These are phyloP conservation scores for Cryphonectria japonica DNA, from an alignment of 2,329 filamentous ascomycete species.

Conservation along the genomic window DNA sequence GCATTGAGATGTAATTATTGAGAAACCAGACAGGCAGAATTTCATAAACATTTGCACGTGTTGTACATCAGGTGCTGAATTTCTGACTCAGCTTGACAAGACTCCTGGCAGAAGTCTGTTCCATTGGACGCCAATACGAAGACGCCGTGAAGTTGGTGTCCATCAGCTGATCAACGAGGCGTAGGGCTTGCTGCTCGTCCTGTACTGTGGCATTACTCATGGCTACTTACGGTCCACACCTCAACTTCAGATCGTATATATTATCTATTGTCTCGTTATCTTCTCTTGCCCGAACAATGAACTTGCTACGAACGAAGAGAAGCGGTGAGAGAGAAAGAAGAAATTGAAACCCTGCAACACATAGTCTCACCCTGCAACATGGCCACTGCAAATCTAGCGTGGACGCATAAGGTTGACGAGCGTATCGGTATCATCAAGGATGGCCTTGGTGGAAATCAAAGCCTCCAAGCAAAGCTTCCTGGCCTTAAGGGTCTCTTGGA, in stretches of 20 bases:
- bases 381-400: not conserved
- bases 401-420: conserved; percentile 11
- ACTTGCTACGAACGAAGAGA: not conserved
- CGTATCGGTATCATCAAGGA: conserved; percentile 16
- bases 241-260: not conserved
- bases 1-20: no score
- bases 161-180: not conserved
- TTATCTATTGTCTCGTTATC: not conserved
- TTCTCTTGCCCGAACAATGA: not conserved
- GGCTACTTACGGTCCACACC: not conserved
- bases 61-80: not conserved
- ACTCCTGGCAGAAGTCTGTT: not conserved
- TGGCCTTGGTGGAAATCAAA: not conserved
- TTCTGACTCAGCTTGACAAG: not conserved
- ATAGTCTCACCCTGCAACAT: not conserved
- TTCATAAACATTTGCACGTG: not conserved
- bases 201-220: not conserved
- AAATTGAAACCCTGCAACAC: not conserved
- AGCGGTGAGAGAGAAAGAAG: not conserved
- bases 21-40: not conserved
- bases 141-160: not conserved
- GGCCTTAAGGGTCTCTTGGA: conserved; percentile 28
- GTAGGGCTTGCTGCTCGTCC: not conserved
- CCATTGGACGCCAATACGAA: not conserved
- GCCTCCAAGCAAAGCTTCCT: conserved; percentile 14